Base-by-base conservation (phyloP, 225 moss, liverwort and hornwort species). In the Straminergon stramineum region DNA sequence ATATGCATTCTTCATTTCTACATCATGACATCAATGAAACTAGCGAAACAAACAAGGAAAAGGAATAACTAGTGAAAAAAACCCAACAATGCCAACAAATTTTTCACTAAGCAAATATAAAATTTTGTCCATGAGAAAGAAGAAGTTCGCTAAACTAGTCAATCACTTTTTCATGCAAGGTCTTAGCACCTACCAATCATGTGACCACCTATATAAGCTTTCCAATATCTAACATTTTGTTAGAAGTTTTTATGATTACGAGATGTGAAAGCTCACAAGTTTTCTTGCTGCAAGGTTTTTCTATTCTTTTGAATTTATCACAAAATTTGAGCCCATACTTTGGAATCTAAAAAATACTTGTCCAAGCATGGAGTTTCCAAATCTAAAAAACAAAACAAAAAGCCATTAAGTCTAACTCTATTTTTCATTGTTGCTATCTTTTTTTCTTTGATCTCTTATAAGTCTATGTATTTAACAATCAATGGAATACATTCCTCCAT, bases 321-420 rank as follows among this genome's bases (percentile, higher is more conserved):
- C 24, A 12, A 61, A 58, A 30, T 61, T 61, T 81, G 19, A 81
- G 0, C 3, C 20, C 19, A 60, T 60, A 39, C 0, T 41, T 0
- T 81, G 0, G 61, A 39, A 18, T 17, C 58, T 12, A 28, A 18
- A 18, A 66, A 66, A 52, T 15, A 52, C 24, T 12, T 65, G 3
- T 37, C 37, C 9, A 12, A 52, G 4, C 5, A 37, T 1, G 1
- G 1, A 9, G 13, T 26, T 65, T 53, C 7, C 1, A 83, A 67
- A 1, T 24, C 19, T 37, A 4, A 27, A 52, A 67, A 37, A n/a
- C 27, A 83, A 66, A 58, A 41, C 11, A 24, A 32, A 28, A 31
- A 15, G 10, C 0, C 0, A 0, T 22, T 31, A 6, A 31, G 2
- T 62, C 6, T 82, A 62, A 21, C 6, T 31, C 14, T 62, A 31